These are phyloP conservation scores for Nigrograna mackinnonii DNA, from an alignment of 2,329 filamentous ascomycete species.

Conservation along the genomic window DNA sequence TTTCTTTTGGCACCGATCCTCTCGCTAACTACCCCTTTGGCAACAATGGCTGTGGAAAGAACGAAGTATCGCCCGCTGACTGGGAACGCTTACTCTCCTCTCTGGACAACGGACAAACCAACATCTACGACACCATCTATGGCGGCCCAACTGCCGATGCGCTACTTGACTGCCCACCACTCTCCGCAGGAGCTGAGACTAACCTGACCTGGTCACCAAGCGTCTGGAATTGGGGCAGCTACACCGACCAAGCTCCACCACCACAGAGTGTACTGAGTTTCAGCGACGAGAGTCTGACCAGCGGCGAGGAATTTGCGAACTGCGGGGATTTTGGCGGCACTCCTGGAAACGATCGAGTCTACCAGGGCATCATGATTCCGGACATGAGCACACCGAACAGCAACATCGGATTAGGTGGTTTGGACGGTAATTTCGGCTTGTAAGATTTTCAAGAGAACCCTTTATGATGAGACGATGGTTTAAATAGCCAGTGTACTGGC, in stretches of 20 bases:
- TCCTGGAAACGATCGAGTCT: slow-evolving; percentile 35
- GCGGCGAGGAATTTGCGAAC: slow-evolving; percentile 48
- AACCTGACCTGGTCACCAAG: slow-evolving; percentile 40
- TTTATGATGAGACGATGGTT: too few species aligned
- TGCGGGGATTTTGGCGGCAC: slow-evolving; percentile 26
- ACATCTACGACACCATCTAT: slow-evolving; percentile 84
- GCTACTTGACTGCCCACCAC: slow-evolving; percentile 34
- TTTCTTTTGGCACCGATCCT: slow-evolving; percentile 49
- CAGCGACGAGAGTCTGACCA: slow-evolving; percentile 62
- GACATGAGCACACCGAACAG: slow-evolving; percentile 29
- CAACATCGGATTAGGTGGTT: slow-evolving; percentile 29
- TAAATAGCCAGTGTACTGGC: too few species aligned
- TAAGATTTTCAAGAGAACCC: too few species aligned
- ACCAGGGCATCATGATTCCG: slow-evolving; percentile 39
- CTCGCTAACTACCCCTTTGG: slow-evolving; percentile 31
- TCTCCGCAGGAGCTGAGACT: slow-evolving; percentile 31
- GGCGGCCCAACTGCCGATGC: slow-evolving; percentile 61
- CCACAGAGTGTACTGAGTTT: slow-evolving; percentile 62
- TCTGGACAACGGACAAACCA: slow-evolving; percentile 77
- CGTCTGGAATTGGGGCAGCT: slow-evolving; percentile 36
- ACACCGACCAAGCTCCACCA: slow-evolving; percentile 26
- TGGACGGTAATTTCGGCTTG: slow-evolving; percentile 47
- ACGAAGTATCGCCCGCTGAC: slow-evolving; percentile 65
- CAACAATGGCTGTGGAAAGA: slow-evolving; percentile 43
- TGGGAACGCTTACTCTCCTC: slow-evolving; percentile 83